Evolutionary conservation across 1,284 basidiomycete species (phyloP).

Genomic region (Leccinum insigne): DNA sequence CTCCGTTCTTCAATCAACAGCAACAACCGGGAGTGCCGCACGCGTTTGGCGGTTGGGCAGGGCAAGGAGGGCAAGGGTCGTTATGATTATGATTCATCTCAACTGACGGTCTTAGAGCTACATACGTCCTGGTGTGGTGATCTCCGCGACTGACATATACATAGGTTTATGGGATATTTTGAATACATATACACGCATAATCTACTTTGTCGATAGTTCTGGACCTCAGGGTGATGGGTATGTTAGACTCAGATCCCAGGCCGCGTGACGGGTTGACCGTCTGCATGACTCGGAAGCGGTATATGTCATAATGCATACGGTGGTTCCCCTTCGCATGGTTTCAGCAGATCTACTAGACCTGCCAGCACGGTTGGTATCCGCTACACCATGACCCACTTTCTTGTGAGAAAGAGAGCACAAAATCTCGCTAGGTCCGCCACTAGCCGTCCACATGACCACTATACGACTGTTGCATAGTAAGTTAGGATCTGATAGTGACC

Average conservation of each 20-base stretch:
- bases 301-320: no score
- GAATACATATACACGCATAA: constrained; percentile 1
- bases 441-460: neutral
- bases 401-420: neutral
- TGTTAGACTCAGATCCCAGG: neutral
- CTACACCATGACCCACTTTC: no score
- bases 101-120: neutral
- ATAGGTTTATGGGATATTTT: constrained; percentile 1
- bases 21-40: constrained; percentile 12
- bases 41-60: constrained; percentile 20
- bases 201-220: neutral
- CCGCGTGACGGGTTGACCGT: neutral
- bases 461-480: neutral
- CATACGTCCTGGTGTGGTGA: neutral
- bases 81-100: constrained; percentile 19
- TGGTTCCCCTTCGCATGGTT: neutral
- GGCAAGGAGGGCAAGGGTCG: constrained; percentile 11
- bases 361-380: neutral
- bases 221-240: neutral
- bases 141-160: neutral
- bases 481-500: neutral
- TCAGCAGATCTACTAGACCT: neutral
- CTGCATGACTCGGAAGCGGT: neutral
- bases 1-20: constrained; percentile 14
- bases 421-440: neutral